Conservation (phyloP, 2,329 filamentous ascomycete genomes). For the Esteya vermicola region DNA sequence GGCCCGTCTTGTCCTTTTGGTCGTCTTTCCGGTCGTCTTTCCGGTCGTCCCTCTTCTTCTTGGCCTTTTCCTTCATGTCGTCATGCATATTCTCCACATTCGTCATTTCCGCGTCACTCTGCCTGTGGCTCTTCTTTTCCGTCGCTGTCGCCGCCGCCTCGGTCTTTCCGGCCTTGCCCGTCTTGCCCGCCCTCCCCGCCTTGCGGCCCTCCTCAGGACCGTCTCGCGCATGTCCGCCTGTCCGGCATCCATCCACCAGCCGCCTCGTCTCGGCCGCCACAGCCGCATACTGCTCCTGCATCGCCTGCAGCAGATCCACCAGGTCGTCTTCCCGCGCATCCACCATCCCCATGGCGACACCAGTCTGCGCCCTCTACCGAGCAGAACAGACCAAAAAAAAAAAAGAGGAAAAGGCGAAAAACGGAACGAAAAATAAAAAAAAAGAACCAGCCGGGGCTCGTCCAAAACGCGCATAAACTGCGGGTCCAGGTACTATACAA, state of each 20-base stretch:
- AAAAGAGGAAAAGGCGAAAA: too few species aligned
- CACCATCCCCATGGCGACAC: too few species aligned
- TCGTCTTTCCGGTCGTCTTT: constrained; percentile 2
- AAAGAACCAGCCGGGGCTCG: too few species aligned
- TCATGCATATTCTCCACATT: constrained; percentile 21
- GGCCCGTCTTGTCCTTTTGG: neutral
- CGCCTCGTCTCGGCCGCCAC: constrained; percentile 1
- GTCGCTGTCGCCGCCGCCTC: neutral
- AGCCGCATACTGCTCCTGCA: constrained; percentile 5
- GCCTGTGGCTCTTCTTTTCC: too few species aligned
- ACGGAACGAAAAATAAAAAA: too few species aligned
- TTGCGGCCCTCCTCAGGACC: neutral
- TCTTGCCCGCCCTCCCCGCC: neutral
- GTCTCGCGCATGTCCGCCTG: too few species aligned
- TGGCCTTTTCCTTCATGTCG: constrained; percentile 11
- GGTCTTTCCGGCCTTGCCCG: neutral
- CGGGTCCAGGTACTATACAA: too few species aligned
- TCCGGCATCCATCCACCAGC: constrained; percentile 2
- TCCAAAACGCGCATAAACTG: too few species aligned
- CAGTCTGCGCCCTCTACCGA: too few species aligned
- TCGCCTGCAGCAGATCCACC: constrained; percentile 5
- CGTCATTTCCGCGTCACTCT: constrained; percentile 13
- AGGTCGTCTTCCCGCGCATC: constrained; percentile 3
- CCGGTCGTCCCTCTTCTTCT: constrained; percentile 7
- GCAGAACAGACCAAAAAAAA: too few species aligned